Evolutionary conservation across 495 filamentous ascomycete species (phyloP).

Genomic region (Neurospora sp.): DNA sequence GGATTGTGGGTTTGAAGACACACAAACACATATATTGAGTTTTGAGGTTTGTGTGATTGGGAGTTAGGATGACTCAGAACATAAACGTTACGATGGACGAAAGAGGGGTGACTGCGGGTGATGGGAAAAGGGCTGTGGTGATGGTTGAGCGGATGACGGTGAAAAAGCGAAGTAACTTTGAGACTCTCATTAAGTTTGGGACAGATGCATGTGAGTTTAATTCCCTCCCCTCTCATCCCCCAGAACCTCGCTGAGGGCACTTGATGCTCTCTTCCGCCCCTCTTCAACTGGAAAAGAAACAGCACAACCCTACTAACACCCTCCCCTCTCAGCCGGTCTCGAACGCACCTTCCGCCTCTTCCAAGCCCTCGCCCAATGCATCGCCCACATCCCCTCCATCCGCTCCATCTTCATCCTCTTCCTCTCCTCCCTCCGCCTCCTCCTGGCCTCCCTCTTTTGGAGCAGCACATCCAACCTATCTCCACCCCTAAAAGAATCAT

Average conservation of each 20-base stretch:
- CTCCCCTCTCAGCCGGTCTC: constrained; percentile 35
- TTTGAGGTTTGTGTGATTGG: background rate
- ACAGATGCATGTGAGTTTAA: constrained; percentile 32
- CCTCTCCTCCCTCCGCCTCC: constrained; percentile 14
- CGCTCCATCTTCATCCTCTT: constrained; percentile 15
- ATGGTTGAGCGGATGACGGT: constrained; percentile 5
- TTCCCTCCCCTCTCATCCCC: background rate
- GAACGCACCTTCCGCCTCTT: constrained; percentile 54
- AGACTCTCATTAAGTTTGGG: constrained; percentile 31
- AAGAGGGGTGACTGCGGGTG: background rate
- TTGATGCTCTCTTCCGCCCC: background rate
- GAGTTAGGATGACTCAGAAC: background rate
- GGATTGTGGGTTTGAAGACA: background rate
- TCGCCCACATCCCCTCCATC: constrained; percentile 34
- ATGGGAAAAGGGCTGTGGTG: background rate
- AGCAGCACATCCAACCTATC: background rate
- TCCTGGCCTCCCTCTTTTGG: constrained; percentile 6
- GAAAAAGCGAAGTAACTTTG: constrained; percentile 12
- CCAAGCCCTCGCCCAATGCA: constrained; percentile 36
- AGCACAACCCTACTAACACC: constrained; percentile 1
- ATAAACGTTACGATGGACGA: background rate
- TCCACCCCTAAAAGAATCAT: background rate
- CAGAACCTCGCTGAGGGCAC: background rate
- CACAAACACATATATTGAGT: background rate
- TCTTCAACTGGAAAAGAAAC: background rate